Evolutionary conservation across 2,329 filamentous ascomycete genomes (phyloP), one percentile per base, ranked within the genome.

Genomic region (Fusarium clavum): DNA sequence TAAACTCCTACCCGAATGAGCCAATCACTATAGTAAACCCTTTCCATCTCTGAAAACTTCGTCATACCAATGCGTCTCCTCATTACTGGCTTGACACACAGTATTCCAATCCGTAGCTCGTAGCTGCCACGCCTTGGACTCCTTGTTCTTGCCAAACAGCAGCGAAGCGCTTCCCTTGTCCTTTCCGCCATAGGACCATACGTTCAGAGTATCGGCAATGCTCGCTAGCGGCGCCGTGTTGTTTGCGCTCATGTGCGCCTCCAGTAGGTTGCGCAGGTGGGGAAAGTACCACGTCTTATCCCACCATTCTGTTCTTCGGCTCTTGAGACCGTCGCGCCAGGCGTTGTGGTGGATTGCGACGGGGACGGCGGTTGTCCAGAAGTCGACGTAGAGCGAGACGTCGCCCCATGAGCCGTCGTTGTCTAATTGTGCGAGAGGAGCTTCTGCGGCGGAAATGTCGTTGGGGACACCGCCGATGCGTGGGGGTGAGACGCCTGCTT

Each of bases 311-410:
- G 64, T 63, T 8, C 71, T 57, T 3, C 74, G 62, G 20, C 61
- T 64, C 52, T 76, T 76, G 46, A 72, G 63, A n/a, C 70, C 74
- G n/a, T 73, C 45, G 11, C 52, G 66, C 71, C 70, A 73, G 3
- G 74, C 72, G n/a, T 76, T 76, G 49, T 76, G 73, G 20, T 76
- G 74, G 13, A 76, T 55, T 24, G 65, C 69, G 1, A 73, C 77
- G 5, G 73, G 73, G 10, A 75, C 55, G 0, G 73, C 60, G 0
- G 64, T 71, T 18, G 72, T 75, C 72, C 65, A 75, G 18, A 75
- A 71, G 64, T 75, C 73, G 3, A 70, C 67, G 20, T 73, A 75
- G 1, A 75, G 54, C 2, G 73, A 55, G 9, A 75, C 44, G 10
- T 68, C 57, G 11, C 68, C 73, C 75, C 76, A 77, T 22, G 41